These are phyloP conservation scores for Leishmania major DNA, from an alignment of 208 protist genomes.

Conservation along the genomic window DNA sequence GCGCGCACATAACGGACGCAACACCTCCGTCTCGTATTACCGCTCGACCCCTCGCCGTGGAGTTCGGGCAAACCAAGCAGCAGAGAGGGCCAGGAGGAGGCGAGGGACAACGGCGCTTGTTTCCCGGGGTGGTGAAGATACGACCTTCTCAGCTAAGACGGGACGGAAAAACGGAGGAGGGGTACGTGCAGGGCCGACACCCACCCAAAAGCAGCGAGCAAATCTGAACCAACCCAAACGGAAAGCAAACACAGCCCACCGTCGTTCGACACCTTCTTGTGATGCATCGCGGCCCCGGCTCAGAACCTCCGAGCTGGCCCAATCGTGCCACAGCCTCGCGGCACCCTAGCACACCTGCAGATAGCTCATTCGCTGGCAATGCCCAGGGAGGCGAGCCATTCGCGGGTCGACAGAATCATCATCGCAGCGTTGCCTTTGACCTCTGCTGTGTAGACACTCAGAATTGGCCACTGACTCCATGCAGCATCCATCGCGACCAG, in stretches of 20 bases:
- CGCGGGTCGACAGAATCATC: neutral
- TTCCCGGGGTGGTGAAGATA: neutral
- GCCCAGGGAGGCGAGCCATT: neutral
- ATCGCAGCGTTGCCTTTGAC: neutral
- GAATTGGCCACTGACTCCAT: conserved; percentile 3
- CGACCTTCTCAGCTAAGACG: neutral
- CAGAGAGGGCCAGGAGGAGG: neutral
- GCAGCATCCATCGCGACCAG: conserved; percentile 7
- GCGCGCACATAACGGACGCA: neutral
- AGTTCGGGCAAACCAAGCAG: neutral
- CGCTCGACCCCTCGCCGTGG: neutral
- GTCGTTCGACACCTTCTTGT: no score
- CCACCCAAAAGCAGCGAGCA: neutral
- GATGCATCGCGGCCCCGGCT: neutral
- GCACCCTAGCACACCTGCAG: neutral
- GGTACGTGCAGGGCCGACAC: neutral
- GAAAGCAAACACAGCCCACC: neutral
- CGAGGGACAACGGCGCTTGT: neutral
- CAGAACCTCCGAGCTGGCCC: neutral
- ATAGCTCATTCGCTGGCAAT: neutral
- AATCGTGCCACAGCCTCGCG: neutral
- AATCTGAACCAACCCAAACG: neutral
- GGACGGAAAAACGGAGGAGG: neutral
- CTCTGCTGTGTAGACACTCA: neutral
- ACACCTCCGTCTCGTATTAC: neutral